These are phyloP conservation scores for Rhizopogon vulgaris DNA, from an alignment of 768 basidiomycete species.

Conservation along the genomic window DNA sequence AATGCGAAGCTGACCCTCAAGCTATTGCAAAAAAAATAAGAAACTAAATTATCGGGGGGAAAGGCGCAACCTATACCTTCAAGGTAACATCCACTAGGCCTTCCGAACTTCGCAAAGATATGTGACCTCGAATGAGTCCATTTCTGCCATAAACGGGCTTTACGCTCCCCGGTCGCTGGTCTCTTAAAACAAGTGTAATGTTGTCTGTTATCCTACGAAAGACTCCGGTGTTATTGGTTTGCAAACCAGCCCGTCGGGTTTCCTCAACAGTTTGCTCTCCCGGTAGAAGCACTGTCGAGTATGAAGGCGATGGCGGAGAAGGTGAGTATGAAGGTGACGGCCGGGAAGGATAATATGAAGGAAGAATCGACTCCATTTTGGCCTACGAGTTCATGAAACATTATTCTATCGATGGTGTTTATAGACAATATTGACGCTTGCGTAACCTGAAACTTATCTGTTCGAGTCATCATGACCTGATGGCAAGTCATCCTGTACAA, in stretches of 20 bases:
- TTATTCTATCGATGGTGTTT: neutral
- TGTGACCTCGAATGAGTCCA: conserved; percentile 18
- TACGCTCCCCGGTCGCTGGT: conserved; percentile 17
- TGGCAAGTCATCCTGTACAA: neutral
- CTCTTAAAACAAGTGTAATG: conserved; percentile 18
- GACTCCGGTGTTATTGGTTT: conserved; percentile 7
- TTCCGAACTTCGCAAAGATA: conserved; percentile 9
- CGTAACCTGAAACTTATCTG: neutral
- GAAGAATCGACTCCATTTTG: conserved; percentile 1
- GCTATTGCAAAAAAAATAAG: conserved; percentile 8
- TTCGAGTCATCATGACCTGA: neutral
- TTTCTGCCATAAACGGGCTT: conserved; percentile 15
- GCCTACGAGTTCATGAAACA: neutral
- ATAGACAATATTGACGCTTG: neutral
- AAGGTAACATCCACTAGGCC: conserved; percentile 14
- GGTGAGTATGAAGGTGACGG: conserved; percentile 46
- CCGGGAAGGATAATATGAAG: conserved; percentile 2
- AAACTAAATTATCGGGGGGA: neutral
- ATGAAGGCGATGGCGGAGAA: conserved; percentile 45
- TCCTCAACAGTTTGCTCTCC: conserved; percentile 48
- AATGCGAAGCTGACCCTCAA: conserved; percentile 20
- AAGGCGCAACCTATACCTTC: conserved; percentile 13
- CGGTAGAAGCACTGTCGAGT: conserved; percentile 43
- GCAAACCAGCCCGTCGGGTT: conserved; percentile 21
- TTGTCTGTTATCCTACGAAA: conserved; percentile 25